These are phyloP conservation scores for Camellia lanceoleosa DNA, from an alignment of 148 eudicot species.

Conservation along the genomic window DNA sequence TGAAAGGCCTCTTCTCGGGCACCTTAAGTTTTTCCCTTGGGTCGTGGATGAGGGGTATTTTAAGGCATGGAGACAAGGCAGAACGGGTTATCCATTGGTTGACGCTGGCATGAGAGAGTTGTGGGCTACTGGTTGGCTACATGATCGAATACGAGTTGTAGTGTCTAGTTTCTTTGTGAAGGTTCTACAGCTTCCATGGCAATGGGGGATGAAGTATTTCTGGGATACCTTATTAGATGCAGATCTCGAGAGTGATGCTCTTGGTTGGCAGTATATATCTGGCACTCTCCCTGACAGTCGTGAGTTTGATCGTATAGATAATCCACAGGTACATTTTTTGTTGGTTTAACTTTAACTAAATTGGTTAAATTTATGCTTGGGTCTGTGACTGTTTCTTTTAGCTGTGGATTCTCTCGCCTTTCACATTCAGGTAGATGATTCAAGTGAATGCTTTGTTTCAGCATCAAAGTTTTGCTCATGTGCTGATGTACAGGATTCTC, in stretches of 20 bases:
- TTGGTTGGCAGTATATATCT: conserved; percentile 97
- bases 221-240: conserved; percentile 99
- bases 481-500: not conserved
- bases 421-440: not conserved
- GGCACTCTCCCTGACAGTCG: conserved; percentile 94
- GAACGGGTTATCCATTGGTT: conserved; percentile 99
- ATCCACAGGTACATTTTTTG: conserved; percentile 69
- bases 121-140: conserved; percentile 99
- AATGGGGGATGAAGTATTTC: conserved; percentile 99
- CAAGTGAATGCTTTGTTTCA: not conserved
- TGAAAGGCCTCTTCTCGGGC: conserved; percentile 84
- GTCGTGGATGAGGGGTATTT: conserved; percentile 78
- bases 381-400: not conserved
- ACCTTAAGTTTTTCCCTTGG: conserved; percentile 95
- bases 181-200: conserved; percentile 97
- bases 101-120: conserved; percentile 99
- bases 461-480: not conserved
- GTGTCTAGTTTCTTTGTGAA: conserved; percentile 98
- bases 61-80: conserved; percentile 97
- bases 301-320: conserved; percentile 89
- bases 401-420: not conserved
- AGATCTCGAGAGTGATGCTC: conserved; percentile 97
- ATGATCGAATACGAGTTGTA: conserved; percentile 90
- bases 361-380: not conserved
- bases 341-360: not conserved